Evolutionary conservation across 441 rosid genomes (phyloP).

Genomic region (Populus tomentosa): DNA sequence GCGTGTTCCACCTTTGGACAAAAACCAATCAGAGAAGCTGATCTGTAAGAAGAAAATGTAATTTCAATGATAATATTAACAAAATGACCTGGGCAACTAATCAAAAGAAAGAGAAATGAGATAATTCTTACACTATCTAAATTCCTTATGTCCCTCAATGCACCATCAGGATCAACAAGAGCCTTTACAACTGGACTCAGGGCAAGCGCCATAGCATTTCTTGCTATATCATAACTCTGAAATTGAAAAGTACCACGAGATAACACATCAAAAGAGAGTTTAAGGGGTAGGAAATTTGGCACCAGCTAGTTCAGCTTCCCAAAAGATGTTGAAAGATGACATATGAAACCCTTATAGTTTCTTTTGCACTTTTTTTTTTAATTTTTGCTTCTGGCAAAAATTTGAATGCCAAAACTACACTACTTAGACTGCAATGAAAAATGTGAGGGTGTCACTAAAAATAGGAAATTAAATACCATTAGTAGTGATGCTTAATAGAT

Average conservation of each 20-base stretch:
- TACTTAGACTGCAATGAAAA: neutral
- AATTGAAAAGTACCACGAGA: constrained; percentile 7
- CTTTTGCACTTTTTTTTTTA: neutral
- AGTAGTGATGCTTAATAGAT: neutral
- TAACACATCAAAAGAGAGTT: constrained; percentile 8
- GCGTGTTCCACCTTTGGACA: constrained; percentile 96
- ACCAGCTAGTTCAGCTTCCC: neutral
- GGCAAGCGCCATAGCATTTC: constrained; percentile 94
- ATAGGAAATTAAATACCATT: neutral
- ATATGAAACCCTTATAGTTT: neutral
- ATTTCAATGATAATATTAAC: constrained; percentile 7
- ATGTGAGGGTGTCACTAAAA: neutral
- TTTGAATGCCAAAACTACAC: neutral
- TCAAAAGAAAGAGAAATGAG: constrained; percentile 3
- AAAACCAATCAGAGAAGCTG: constrained; percentile 96
- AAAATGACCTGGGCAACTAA: neutral
- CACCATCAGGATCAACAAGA: constrained; percentile 85
- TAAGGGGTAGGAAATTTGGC: constrained; percentile 2
- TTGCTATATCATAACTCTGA: constrained; percentile 91
- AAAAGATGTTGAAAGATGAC: neutral
- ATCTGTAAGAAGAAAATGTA: constrained; percentile 43
- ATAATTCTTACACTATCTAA: constrained; percentile 69
- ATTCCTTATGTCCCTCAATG: constrained; percentile 79
- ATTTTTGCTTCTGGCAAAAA: neutral
- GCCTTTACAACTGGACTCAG: constrained; percentile 94